phyloP scores from a whole-genome alignment of 345 rosid species.

The Hibiscus trionum region DNA sequence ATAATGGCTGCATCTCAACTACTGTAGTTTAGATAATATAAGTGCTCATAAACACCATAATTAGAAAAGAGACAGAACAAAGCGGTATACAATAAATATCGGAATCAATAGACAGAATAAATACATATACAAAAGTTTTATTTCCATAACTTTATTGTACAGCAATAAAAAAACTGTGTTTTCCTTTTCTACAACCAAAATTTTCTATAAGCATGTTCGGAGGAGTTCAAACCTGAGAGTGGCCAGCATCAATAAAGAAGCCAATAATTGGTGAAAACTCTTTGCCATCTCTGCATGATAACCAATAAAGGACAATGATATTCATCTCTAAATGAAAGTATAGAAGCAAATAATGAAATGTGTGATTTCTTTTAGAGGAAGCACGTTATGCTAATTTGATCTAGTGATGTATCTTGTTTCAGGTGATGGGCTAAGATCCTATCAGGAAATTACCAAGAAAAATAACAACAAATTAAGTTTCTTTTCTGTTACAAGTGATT shows the following conservation, averaged over 20 bases:
- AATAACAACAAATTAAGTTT: not conserved
- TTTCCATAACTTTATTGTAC: not conserved
- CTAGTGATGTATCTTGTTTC: not conserved
- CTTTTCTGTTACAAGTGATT: not conserved
- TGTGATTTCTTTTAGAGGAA: not conserved
- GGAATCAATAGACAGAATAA: not conserved
- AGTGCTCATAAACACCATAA: not conserved
- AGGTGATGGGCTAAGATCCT: not conserved
- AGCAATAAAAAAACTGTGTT: not conserved
- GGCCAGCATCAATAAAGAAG: conserved; percentile 55
- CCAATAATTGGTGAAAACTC: conserved; percentile 81
- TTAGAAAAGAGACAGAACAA: not conserved
- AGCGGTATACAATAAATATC: not conserved
- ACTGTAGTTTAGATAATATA: not conserved
- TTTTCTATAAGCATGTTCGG: not conserved
- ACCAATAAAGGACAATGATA: not conserved
- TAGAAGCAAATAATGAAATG: not conserved
- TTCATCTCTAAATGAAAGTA: not conserved
- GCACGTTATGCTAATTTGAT: not conserved
- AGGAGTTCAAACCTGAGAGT: conserved; percentile 47
- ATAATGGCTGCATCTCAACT: not conserved
- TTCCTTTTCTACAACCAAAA: not conserved
- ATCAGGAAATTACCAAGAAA: not conserved
- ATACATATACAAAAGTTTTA: not conserved
- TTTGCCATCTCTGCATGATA: conserved; percentile 56